Conservation (phyloP, 1,139 yeast species). For the Candida sp. region DNA sequence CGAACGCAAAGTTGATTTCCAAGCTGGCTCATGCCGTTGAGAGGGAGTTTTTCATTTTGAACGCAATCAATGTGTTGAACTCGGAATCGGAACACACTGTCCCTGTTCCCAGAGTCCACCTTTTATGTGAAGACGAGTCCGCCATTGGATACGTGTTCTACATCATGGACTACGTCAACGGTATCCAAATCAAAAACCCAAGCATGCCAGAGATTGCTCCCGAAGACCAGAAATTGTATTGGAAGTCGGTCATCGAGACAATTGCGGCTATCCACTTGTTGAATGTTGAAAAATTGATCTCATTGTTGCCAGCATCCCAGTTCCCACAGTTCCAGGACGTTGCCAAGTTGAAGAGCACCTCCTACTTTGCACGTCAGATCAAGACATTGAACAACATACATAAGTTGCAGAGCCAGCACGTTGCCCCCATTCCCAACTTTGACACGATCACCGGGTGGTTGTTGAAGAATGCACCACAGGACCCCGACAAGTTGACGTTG, state of each 20-base stretch:
- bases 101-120: slow-evolving; percentile 51
- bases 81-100: slow-evolving; percentile 32
- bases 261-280: slow-evolving; percentile 57
- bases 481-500: slow-evolving; percentile 49
- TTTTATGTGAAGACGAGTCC: slow-evolving; percentile 57
- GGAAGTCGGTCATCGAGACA: slow-evolving; percentile 58
- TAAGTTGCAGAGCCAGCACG: slow-evolving; percentile 52
- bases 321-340: slow-evolving; percentile 49
- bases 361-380: slow-evolving; percentile 62
- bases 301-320: slow-evolving; percentile 46
- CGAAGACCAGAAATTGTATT: slow-evolving; percentile 31
- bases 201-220: slow-evolving; percentile 41
- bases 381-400: slow-evolving; percentile 53
- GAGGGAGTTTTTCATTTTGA: slow-evolving; percentile 60
- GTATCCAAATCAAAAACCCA: slow-evolving; percentile 63
- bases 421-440: slow-evolving; percentile 56
- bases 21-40: slow-evolving; percentile 71
- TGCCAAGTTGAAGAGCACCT: slow-evolving; percentile 22
- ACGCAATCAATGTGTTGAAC: slow-evolving; percentile 46
- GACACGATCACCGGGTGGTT: slow-evolving; percentile 49
- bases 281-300: slow-evolving; percentile 49
- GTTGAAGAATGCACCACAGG: slow-evolving; percentile 45
- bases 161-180: slow-evolving; percentile 64
- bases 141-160: slow-evolving; percentile 58
- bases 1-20: slow-evolving; percentile 55